phyloP scores from a whole-genome alignment of 352 stramenopile species.

The Globisporangium paroecandrum region DNA sequence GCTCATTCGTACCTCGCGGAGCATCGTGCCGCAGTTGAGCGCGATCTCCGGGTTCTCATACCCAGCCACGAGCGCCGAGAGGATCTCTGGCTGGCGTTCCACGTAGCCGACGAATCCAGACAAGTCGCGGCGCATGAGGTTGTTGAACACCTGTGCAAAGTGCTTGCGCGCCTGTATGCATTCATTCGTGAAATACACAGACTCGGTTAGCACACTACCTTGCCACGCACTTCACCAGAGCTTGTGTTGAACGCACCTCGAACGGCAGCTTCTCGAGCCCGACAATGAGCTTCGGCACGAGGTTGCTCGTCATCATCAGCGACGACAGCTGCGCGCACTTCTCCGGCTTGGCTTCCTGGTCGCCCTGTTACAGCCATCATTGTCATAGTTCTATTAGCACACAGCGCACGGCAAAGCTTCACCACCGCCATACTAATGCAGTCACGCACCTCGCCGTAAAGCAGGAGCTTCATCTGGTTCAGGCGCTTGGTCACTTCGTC shows the following conservation, averaged over 20 bases:
- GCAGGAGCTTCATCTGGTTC: constrained; percentile 79
- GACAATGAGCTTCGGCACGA: constrained; percentile 70
- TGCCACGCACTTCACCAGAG: too few relatives aligned
- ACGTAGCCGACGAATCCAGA: constrained; percentile 82
- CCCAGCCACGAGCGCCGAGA: constrained; percentile 74
- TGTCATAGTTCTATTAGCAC: neutral
- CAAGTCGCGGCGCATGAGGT: constrained; percentile 86
- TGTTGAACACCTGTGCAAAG: constrained; percentile 87
- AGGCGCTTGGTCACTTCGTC: constrained; percentile 80
- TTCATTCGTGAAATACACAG: neutral
- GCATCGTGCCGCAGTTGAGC: constrained; percentile 88
- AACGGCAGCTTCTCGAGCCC: constrained; percentile 77
- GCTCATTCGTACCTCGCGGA: constrained; percentile 62
- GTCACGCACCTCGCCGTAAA: constrained; percentile 68
- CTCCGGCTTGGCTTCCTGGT: constrained; percentile 73
- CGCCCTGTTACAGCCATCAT: constrained; percentile 30
- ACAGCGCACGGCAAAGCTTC: too few relatives aligned
- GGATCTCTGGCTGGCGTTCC: constrained; percentile 57
- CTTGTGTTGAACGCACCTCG: constrained; percentile 34
- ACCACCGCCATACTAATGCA: neutral
- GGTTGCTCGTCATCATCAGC: constrained; percentile 61
- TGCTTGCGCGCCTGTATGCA: constrained; percentile 58
- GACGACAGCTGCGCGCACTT: constrained; percentile 77
- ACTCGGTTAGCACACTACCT: neutral
- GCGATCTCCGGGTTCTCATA: constrained; percentile 88